Percentiles rank a stretch among this genome's conserved stretches.
Evolutionary conservation across 768 basidiomycete genomes (phyloP).

Genomic region (Sistotremastrum niveocremeum): DNA sequence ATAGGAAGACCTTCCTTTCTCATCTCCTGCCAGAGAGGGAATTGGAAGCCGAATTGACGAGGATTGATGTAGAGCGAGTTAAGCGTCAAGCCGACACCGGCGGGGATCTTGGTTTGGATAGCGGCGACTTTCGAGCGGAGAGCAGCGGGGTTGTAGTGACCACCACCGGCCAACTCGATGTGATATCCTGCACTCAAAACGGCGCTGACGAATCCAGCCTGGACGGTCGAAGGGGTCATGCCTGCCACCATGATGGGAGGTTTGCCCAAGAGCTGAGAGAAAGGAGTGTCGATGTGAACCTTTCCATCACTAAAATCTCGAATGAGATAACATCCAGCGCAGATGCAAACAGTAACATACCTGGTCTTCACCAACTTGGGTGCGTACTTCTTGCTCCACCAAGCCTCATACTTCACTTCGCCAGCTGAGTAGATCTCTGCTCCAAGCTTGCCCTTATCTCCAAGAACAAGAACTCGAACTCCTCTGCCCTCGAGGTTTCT

Average conservation of each 20-base stretch:
- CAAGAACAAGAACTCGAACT: slow-evolving; percentile 76
- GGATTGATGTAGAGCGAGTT: slow-evolving; percentile 98
- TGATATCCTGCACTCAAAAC: slow-evolving; percentile 90
- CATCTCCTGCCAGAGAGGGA: slow-evolving; percentile 97
- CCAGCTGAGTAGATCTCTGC: slow-evolving; percentile 68
- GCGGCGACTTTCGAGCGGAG: slow-evolving; percentile 87
- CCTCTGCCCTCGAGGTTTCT: slow-evolving; percentile 90
- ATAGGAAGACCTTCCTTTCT: slow-evolving; percentile 87
- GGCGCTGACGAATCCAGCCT: slow-evolving; percentile 89
- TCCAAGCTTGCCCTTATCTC: slow-evolving; percentile 82
- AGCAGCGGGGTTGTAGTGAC: slow-evolving; percentile 86
- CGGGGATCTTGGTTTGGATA: slow-evolving; percentile 72
- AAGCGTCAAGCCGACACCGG: slow-evolving; percentile 84
- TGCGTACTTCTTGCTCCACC: slow-evolving; percentile 85
- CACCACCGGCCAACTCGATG: slow-evolving; percentile 93
- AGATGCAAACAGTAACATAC: slow-evolving; percentile 27
- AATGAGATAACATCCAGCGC: slow-evolving; percentile 5
- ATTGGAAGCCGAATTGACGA: slow-evolving; percentile 92
- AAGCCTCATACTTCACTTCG: slow-evolving; percentile 60
- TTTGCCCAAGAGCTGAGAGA: slow-evolving; percentile 92
- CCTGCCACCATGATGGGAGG: slow-evolving; percentile 99
- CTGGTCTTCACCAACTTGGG: slow-evolving; percentile 82
- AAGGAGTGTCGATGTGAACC: slow-evolving; percentile 87
- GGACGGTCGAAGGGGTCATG: slow-evolving; percentile 97
- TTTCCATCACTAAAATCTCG: slow-evolving; percentile 61